phyloP scores from a whole-genome alignment of 1,284 basidiomycete species.

The Trametes pubescens region DNA sequence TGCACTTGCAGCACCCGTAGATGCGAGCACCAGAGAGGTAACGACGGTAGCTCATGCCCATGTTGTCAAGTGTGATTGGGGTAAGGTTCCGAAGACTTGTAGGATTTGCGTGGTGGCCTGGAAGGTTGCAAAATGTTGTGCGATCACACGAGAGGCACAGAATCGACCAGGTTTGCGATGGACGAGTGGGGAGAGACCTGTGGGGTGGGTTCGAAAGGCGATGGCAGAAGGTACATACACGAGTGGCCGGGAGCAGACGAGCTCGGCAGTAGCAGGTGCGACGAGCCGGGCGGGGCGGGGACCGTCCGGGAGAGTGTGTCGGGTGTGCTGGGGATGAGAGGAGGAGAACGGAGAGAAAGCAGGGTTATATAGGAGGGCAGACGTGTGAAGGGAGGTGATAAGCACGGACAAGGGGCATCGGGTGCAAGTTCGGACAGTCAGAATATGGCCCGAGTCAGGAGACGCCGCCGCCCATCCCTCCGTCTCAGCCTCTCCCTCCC shows the following conservation, averaged over 20 bases:
- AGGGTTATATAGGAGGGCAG: slow-evolving; percentile 29
- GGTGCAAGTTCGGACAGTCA: slow-evolving; percentile 19
- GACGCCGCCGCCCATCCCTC: slow-evolving; percentile 4
- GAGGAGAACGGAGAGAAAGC: slow-evolving; percentile 12
- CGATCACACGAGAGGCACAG: slow-evolving; percentile 8
- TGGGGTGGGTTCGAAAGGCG: slow-evolving; percentile 11
- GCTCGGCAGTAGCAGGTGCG: slow-evolving; percentile 4
- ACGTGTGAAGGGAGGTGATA: slow-evolving; percentile 36
- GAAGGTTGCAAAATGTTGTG: slow-evolving; percentile 2
- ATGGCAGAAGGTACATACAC: slow-evolving; percentile 21
- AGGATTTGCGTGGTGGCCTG: slow-evolving; percentile 2
- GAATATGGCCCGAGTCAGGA: slow-evolving; percentile 14
- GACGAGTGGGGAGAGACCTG: slow-evolving; percentile 17
- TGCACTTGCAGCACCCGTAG: slow-evolving; percentile 91
- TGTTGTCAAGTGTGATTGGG: slow-evolving; percentile 44
- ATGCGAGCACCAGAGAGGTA: slow-evolving; percentile 91
- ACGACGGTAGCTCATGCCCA: slow-evolving; percentile 91
- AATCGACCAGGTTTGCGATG: slow-evolving; percentile 3
- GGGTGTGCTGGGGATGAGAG: slow-evolving; percentile 7
- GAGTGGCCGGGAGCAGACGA: slow-evolving; percentile 10
- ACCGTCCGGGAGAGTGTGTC: background rate
- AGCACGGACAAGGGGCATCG: slow-evolving; percentile 22
- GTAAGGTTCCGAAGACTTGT: slow-evolving; percentile 9
- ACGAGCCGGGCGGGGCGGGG: slow-evolving; percentile 4
- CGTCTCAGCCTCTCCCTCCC: background rate